phyloP scores from a whole-genome alignment of 2,329 filamentous ascomycete species.

The Decorospora gaudefroyi region DNA sequence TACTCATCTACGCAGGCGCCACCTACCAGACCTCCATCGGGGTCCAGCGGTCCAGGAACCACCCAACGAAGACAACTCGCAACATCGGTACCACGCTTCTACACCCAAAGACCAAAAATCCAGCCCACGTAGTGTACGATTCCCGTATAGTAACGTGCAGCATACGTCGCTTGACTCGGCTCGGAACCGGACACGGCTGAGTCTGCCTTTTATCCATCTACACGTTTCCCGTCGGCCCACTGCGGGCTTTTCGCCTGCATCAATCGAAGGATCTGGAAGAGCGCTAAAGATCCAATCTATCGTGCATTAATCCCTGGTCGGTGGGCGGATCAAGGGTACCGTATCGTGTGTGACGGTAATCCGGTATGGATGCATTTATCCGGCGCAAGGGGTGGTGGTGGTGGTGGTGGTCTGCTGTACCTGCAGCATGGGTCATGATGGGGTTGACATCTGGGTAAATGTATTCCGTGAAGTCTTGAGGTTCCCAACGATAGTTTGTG shows the following conservation, averaged over 20 bases:
- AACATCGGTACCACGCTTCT: background rate
- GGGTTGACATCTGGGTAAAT: conserved; percentile 16
- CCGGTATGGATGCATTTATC: conserved; percentile 14
- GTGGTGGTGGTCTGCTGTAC: conserved; percentile 1
- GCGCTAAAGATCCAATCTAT: too few relatives aligned
- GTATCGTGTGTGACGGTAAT: conserved; percentile 1
- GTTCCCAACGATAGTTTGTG: background rate
- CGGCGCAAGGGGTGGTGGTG: too few relatives aligned
- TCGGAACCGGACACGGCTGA: background rate
- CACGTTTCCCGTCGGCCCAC: conserved; percentile 3
- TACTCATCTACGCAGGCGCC: background rate
- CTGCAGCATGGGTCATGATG: conserved; percentile 11
- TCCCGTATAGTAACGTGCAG: background rate
- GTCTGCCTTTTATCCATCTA: background rate
- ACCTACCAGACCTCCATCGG: background rate
- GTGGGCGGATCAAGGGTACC: conserved; percentile 14
- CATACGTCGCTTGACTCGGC: background rate
- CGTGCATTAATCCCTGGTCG: conserved; percentile 2
- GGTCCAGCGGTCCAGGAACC: background rate
- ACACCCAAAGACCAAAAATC: background rate
- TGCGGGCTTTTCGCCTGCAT: too few relatives aligned
- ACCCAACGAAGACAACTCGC: background rate
- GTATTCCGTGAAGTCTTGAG: background rate
- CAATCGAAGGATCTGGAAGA: too few relatives aligned
- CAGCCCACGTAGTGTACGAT: background rate